Base-by-base conservation (phyloP, 345 rosid species). In the Ailanthus altissimus region DNA sequence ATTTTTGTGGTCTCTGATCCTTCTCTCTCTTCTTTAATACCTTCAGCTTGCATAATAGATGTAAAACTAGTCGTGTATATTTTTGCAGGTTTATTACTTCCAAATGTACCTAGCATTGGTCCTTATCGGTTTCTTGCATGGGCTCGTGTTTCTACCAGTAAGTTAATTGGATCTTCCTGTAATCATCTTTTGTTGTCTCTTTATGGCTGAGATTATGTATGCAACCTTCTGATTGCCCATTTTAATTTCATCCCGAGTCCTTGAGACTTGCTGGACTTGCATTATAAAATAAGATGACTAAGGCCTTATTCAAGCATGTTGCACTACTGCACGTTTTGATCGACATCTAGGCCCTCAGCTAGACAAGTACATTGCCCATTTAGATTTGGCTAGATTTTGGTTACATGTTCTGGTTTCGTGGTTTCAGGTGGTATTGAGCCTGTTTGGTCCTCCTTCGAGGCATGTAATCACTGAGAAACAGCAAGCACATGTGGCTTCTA, bases 101-200 rank as follows among this genome's bases (percentile, higher is more conserved):
- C 96, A 92, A 75, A 94, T 94, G 98, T 94, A 90, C 86, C 72
- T 94, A 74, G 97, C 98, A 18, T 78, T 94, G 90, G 94, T 94
- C 79, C 63, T 94, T 70, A 84, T 92, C 16, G 96, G 97, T 70
- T 94, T 94, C 88, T 81, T 94, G 84, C 98, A 94, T 36, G 98
- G 98, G 40, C 97, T 94, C 54, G 92, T 94, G 84, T 89, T 92
- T 72, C 83, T 94, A 83, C 98, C 98, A 0, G 98, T 92, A 89
- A 89, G 97, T 87, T 70, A 23, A 80, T 21, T 42, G 9, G 45
- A 75, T 18, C 46, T 46, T 66, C 42, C 47, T 49, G 11, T 61
- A 2, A 32, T 3, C 38, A 32, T 32, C 1, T 32, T 32, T 3
- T 58, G 58, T 80, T 21, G 72, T 57, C 40, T 65, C 50, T 69